phyloP scores from a whole-genome alignment of 192 early-diverging fungal species.

The Coemansia brasiliensis region DNA sequence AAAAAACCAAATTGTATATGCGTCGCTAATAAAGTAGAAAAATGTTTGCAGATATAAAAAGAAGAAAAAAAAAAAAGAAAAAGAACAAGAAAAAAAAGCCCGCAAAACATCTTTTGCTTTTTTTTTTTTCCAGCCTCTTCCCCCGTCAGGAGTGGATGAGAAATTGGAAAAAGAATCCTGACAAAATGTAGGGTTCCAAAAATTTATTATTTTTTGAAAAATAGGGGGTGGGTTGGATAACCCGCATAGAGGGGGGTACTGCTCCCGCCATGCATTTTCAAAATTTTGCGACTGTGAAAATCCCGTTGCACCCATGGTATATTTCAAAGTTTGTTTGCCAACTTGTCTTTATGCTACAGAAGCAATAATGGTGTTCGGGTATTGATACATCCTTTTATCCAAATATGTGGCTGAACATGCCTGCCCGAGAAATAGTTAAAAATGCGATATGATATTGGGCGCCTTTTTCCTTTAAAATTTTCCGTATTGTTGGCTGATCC shows the following conservation, averaged over 20 bases:
- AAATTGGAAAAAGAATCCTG: constrained; percentile 4
- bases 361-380: too few relatives aligned
- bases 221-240: constrained; percentile 4
- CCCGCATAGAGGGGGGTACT: constrained; percentile 4
- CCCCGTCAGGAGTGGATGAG: constrained; percentile 1
- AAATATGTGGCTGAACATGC: too few relatives aligned
- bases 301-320: too few relatives aligned
- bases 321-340: too few relatives aligned
- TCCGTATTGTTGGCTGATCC: too few relatives aligned
- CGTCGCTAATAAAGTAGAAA: neutral
- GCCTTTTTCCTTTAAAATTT: too few relatives aligned
- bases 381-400: too few relatives aligned
- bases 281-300: too few relatives aligned
- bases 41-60: neutral
- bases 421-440: too few relatives aligned
- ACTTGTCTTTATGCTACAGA: too few relatives aligned
- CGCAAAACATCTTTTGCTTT: neutral
- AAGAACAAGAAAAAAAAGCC: neutral
- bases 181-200: constrained; percentile 2
- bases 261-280: too few relatives aligned
- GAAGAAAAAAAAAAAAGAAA: constrained; percentile 5
- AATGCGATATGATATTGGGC: too few relatives aligned
- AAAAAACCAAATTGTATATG: neutral
- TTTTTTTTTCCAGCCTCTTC: constrained; percentile 6
- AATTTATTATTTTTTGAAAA: constrained; percentile 1